Conservation (phyloP, 495 filamentous ascomycete species). For the Aspergillus bridgeri region DNA sequence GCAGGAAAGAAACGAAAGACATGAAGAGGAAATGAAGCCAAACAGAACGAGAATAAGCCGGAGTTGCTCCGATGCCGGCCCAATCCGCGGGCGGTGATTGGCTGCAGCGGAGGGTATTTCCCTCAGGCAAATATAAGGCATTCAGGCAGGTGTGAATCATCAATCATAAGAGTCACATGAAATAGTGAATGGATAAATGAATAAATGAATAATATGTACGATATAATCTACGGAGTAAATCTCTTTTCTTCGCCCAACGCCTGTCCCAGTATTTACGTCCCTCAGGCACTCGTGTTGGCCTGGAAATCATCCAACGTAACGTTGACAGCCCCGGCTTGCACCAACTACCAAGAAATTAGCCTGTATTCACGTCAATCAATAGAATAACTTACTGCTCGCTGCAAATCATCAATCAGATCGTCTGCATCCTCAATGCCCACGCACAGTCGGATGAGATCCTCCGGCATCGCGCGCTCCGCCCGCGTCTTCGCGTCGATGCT, state of each 20-base stretch:
- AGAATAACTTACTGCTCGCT: conserved; percentile 69
- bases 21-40: not conserved
- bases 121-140: not conserved
- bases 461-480: conserved; percentile 83
- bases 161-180: too few relatives aligned
- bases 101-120: not conserved
- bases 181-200: too few relatives aligned
- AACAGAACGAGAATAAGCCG: not conserved
- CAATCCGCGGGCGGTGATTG: not conserved
- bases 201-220: not conserved
- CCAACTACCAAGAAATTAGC: conserved; percentile 56
- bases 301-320: conserved; percentile 75
- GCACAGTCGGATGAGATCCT: conserved; percentile 92
- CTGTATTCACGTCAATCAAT: conserved; percentile 8
- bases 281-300: conserved; percentile 28
- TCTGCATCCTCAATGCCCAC: conserved; percentile 94
- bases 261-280: not conserved
- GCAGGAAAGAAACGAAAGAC: not conserved
- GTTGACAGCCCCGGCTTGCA: conserved; percentile 89
- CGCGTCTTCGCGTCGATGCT: conserved; percentile 95
- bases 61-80: conserved; percentile 14
- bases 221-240: not conserved
- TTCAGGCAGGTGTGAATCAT: too few relatives aligned
- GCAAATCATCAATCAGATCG: conserved; percentile 91
- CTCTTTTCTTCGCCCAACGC: not conserved